Evolutionary conservation across 148 eudicot species (phyloP).

Genomic region (Heliamphora exappendiculata): DNA sequence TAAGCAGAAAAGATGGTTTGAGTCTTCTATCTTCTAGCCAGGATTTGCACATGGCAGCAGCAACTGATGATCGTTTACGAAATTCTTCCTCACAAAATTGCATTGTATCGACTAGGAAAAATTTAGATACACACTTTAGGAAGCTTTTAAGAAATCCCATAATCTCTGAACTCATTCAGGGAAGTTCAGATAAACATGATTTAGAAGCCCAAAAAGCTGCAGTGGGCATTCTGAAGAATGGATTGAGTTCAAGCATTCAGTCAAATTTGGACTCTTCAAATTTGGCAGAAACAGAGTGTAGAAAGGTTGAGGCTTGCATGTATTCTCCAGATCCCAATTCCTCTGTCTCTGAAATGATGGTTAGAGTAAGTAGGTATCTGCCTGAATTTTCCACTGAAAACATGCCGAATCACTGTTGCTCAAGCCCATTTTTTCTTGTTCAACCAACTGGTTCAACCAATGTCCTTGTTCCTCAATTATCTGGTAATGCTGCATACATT

Average conservation of each 20-base stretch:
- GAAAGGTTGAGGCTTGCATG: conserved; percentile 60
- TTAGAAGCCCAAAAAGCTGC: conserved; percentile 19
- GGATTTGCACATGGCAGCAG: conserved; percentile 23
- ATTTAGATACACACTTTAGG: conserved; percentile 16
- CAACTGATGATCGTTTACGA: conserved; percentile 18
- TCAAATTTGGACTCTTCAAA: conserved; percentile 27
- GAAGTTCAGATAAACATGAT: conserved; percentile 20
- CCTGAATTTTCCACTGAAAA: conserved; percentile 34
- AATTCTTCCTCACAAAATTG: conserved; percentile 25
- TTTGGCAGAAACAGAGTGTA: conserved; percentile 19
- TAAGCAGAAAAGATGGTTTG: conserved; percentile 63
- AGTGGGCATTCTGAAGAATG: conserved; percentile 9
- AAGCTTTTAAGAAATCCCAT: conserved; percentile 24
- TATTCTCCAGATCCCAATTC: conserved; percentile 77
- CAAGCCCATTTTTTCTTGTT: conserved; percentile 78
- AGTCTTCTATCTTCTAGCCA: conserved; percentile 44
- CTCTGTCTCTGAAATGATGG: conserved; percentile 56
- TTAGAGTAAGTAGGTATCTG: conserved; percentile 51
- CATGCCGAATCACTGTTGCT: conserved; percentile 52
- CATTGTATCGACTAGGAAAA: conserved; percentile 27
- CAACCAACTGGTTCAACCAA: conserved; percentile 86
- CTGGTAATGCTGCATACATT: conserved; percentile 47
- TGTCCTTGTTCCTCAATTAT: conserved; percentile 70
- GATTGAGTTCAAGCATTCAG: conserved; percentile 27
- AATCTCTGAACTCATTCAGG: conserved; percentile 18